Conservation (phyloP, 1,139 yeast genomes). For the Debaryomyces singareniensis region DNA sequence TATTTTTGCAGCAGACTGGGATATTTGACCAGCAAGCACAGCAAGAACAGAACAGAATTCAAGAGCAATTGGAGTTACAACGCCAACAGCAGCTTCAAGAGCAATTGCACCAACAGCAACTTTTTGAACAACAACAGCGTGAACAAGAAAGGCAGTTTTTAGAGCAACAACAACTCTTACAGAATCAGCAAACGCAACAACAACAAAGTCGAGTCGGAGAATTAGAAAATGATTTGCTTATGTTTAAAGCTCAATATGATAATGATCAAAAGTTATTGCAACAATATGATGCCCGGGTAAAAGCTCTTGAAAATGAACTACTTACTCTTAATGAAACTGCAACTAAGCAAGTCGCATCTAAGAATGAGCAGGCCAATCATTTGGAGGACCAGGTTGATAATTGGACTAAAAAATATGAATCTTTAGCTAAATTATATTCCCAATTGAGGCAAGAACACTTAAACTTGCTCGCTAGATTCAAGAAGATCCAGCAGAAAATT, state of each 20-base stretch:
- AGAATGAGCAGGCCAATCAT: slow-evolving; percentile 64
- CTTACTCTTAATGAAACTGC: slow-evolving; percentile 58
- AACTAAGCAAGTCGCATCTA: slow-evolving; percentile 67
- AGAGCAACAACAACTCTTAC: slow-evolving; percentile 55
- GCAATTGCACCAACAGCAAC: slow-evolving; percentile 51
- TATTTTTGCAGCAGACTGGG: slow-evolving; percentile 45
- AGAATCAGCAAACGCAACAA: slow-evolving; percentile 68
- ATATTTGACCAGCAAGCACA: slow-evolving; percentile 31
- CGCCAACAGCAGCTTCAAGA: slow-evolving; percentile 44
- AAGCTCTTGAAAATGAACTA: slow-evolving; percentile 73
- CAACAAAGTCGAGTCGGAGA: slow-evolving; percentile 78
- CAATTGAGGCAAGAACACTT: slow-evolving; percentile 91
- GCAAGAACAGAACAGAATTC: slow-evolving; percentile 65
- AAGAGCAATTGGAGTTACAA: slow-evolving; percentile 46
- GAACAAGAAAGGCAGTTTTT: slow-evolving; percentile 50
- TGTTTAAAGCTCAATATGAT: slow-evolving; percentile 76
- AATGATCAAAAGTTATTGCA: slow-evolving; percentile 79
- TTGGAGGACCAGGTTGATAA: slow-evolving; percentile 70
- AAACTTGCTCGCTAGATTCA: slow-evolving; percentile 70
- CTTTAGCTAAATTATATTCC: slow-evolving; percentile 83
- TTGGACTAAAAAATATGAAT: slow-evolving; percentile 86
- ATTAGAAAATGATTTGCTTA: slow-evolving; percentile 72
- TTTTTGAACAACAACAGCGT: slow-evolving; percentile 64
- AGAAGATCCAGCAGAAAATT: slow-evolving; percentile 82
- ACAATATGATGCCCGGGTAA: slow-evolving; percentile 84